Conservation (phyloP, 805 yeast species). For the Metschnikowia borealis region DNA sequence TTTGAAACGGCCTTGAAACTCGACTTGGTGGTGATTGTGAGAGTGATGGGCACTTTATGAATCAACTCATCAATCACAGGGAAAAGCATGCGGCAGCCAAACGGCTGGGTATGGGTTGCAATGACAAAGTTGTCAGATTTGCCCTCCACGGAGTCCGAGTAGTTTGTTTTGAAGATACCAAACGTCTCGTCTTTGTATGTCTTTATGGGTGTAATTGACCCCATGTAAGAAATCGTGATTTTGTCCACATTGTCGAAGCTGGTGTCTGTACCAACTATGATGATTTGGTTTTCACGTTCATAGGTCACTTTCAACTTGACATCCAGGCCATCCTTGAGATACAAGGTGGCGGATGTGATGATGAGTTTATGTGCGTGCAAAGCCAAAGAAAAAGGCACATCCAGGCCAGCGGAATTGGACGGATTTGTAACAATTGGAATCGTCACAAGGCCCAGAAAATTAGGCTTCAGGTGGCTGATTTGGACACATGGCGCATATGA, state of each 20-base stretch:
- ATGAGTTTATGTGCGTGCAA: slow-evolving; percentile 42
- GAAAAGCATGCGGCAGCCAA: slow-evolving; percentile 55
- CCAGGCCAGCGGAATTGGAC: slow-evolving; percentile 9
- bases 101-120: slow-evolving; percentile 73
- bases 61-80: slow-evolving; percentile 68
- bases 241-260: slow-evolving; percentile 7
- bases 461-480: slow-evolving; percentile 43
- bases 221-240: slow-evolving; percentile 41
- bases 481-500: slow-evolving; percentile 36
- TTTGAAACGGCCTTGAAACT: slow-evolving; percentile 52
- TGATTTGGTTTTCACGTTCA: slow-evolving; percentile 39
- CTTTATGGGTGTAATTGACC: slow-evolving; percentile 46
- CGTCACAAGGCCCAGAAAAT: slow-evolving; percentile 41
- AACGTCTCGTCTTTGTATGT: slow-evolving; percentile 54
- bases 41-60: slow-evolving; percentile 48
- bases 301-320: slow-evolving; percentile 26
- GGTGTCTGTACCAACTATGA: slow-evolving; percentile 24
- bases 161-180: slow-evolving; percentile 69
- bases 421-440: slow-evolving; percentile 29
- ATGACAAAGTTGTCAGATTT: slow-evolving; percentile 48
- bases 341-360: slow-evolving; percentile 30
- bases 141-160: slow-evolving; percentile 48
- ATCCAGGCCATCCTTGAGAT: slow-evolving; percentile 10
- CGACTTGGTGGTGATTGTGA: slow-evolving; percentile 44
- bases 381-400: slow-evolving; percentile 19